phyloP scores from a whole-genome alignment of 306 rosid genomes.

The Quercus dentata region DNA sequence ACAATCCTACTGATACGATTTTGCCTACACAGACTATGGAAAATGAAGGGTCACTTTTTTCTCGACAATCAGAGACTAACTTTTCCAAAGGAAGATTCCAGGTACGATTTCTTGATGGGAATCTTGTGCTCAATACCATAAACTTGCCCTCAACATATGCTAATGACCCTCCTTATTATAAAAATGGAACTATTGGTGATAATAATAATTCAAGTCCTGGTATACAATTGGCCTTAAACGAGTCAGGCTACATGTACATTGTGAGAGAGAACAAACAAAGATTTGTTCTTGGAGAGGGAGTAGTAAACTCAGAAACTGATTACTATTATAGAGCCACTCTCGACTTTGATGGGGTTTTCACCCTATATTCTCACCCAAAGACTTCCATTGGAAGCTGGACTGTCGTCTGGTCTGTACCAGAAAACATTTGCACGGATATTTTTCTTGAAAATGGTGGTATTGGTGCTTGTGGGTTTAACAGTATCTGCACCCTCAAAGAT shows the following conservation, averaged over 20 bases:
- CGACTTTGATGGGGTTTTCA: constrained; percentile 31
- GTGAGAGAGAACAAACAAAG: constrained; percentile 10
- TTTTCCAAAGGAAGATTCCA: constrained; percentile 28
- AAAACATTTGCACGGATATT: neutral
- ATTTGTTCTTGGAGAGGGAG: neutral
- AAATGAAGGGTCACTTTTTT: neutral
- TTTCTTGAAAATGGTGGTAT: neutral
- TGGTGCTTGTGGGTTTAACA: constrained; percentile 41
- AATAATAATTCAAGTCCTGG: constrained; percentile 13
- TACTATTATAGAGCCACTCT: constrained; percentile 34
- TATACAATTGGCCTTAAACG: constrained; percentile 9
- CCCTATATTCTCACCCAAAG: constrained; percentile 24
- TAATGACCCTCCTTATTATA: neutral
- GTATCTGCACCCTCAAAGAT: constrained; percentile 21
- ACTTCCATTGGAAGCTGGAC: neutral
- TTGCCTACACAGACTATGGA: constrained; percentile 30
- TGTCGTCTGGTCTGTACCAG: neutral
- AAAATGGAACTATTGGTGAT: neutral
- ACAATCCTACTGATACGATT: constrained; percentile 25
- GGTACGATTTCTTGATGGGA: constrained; percentile 18
- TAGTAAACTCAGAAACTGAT: neutral
- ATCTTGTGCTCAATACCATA: constrained; percentile 11
- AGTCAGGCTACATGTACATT: constrained; percentile 19
- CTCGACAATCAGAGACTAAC: constrained; percentile 15
- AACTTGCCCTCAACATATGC: neutral